Conservation (phyloP, 306 rosid genomes). For the Quercus ilex region DNA sequence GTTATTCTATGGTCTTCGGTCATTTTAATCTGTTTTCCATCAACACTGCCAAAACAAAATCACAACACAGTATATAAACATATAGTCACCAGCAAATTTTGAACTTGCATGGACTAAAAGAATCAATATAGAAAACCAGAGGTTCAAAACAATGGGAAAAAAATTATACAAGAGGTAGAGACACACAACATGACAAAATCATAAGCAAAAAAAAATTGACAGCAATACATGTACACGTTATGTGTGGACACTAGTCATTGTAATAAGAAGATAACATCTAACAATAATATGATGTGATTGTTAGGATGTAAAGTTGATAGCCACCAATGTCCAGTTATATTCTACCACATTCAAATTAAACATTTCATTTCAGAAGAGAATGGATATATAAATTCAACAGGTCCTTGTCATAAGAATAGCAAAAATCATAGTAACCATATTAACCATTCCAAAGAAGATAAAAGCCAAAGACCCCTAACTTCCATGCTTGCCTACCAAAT, state of each 20-base stretch:
- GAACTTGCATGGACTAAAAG: not conserved
- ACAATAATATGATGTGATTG: not conserved
- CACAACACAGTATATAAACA: not conserved
- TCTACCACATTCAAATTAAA: not conserved
- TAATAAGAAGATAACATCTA: not conserved
- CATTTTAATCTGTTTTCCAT: constrained; percentile 75
- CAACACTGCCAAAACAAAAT: constrained; percentile 52
- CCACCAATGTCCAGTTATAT: not conserved
- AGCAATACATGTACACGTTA: not conserved
- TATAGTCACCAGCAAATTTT: constrained; percentile 4
- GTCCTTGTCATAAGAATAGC: not conserved
- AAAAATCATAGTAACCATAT: not conserved
- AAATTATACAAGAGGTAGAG: not conserved
- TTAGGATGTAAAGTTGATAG: not conserved
- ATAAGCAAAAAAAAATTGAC: not conserved
- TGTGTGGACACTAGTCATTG: not conserved
- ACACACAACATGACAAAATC: not conserved
- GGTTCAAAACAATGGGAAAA: not conserved
- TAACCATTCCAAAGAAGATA: not conserved
- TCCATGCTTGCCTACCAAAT: constrained; percentile 15
- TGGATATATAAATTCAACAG: not conserved
- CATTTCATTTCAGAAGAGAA: not conserved
- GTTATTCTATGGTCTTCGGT: constrained; percentile 84
- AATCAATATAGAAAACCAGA: not conserved
- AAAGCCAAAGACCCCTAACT: not conserved